These are phyloP conservation scores for Sugiyamaella pinicola DNA, from an alignment of 1,139 yeast species.

Conservation along the genomic window DNA sequence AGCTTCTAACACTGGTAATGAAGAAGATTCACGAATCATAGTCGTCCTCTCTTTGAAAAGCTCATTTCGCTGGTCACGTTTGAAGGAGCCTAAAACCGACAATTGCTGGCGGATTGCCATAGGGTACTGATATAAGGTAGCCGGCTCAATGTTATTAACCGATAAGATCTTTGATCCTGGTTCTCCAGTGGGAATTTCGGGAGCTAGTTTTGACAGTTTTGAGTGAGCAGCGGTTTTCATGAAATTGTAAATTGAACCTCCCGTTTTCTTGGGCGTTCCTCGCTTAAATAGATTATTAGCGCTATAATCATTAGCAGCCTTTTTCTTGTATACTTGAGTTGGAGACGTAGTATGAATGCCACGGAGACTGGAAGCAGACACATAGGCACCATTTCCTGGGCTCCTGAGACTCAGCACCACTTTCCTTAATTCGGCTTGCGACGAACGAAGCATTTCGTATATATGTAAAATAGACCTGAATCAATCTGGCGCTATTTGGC, in stretches of 20 bases:
- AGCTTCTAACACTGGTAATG: conserved; percentile 40
- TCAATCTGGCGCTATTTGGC: too few species aligned
- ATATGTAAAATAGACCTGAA: too few species aligned
- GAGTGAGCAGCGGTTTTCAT: conserved; percentile 40
- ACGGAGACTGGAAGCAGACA: conserved; percentile 10
- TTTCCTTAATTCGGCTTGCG: conserved; percentile 3
- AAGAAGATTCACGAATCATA: conserved; percentile 45
- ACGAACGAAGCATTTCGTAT: conserved; percentile 10
- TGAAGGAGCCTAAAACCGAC: conserved; percentile 49
- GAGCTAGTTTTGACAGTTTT: conserved; percentile 32
- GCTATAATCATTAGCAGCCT: conserved; percentile 21
- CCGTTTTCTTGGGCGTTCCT: conserved; percentile 38
- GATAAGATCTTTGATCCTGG: conserved; percentile 15
- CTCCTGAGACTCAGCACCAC: background rate
- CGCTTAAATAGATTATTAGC: conserved; percentile 32
- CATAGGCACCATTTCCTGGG: background rate
- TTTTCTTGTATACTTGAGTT: conserved; percentile 30
- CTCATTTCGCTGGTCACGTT: conserved; percentile 56
- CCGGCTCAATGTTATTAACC: conserved; percentile 20
- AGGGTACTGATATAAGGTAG: conserved; percentile 33
- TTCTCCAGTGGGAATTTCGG: conserved; percentile 25
- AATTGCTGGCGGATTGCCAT: conserved; percentile 36
- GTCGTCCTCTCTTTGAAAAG: conserved; percentile 51
- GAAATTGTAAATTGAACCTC: conserved; percentile 39
- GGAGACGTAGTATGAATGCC: conserved; percentile 23